phyloP scores from a whole-genome alignment of 2,329 filamentous ascomycete genomes.

The Lasiodiplodia sp. region DNA sequence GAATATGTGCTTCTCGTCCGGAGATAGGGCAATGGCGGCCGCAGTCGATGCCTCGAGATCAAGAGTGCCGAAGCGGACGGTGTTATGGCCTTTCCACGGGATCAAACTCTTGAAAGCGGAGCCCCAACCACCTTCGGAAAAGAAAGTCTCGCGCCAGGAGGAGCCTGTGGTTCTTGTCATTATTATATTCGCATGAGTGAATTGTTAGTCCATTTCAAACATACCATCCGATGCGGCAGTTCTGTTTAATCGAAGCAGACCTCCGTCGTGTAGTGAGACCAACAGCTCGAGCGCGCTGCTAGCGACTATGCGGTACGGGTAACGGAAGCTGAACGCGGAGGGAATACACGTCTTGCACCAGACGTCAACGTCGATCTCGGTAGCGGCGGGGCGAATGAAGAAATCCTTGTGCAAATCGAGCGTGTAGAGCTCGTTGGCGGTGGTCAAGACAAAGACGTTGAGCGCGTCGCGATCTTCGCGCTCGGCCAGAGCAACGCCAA shows the following conservation, averaged over 20 bases:
- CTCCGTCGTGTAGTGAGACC: slow-evolving; percentile 81
- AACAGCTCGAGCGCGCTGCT: slow-evolving; percentile 76
- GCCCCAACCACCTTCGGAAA: slow-evolving; percentile 76
- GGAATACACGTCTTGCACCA: slow-evolving; percentile 78
- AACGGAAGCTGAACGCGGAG: slow-evolving; percentile 77
- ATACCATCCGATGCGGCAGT: slow-evolving; percentile 39
- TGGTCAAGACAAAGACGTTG: slow-evolving; percentile 80
- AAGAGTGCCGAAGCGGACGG: slow-evolving; percentile 70
- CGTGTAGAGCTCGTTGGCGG: slow-evolving; percentile 80
- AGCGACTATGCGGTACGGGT: slow-evolving; percentile 81
- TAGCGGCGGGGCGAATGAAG: slow-evolving; percentile 73
- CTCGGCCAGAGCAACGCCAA: slow-evolving; percentile 85
- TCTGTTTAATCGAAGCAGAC: slow-evolving; percentile 68
- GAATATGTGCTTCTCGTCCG: slow-evolving; percentile 65
- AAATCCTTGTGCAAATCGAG: slow-evolving; percentile 83
- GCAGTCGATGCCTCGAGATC: slow-evolving; percentile 68
- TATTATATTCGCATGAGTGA: slow-evolving; percentile 40
- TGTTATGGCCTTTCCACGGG: slow-evolving; percentile 70
- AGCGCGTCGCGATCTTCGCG: slow-evolving; percentile 78
- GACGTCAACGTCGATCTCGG: slow-evolving; percentile 77
- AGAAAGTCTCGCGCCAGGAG: slow-evolving; percentile 74
- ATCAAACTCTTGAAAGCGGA: slow-evolving; percentile 62
- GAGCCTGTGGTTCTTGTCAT: slow-evolving; percentile 39
- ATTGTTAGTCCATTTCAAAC: background rate
- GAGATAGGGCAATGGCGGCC: slow-evolving; percentile 62